Evolutionary conservation across 441 rosid genomes (phyloP).

Genomic region (Theobroma grandiflorum): DNA sequence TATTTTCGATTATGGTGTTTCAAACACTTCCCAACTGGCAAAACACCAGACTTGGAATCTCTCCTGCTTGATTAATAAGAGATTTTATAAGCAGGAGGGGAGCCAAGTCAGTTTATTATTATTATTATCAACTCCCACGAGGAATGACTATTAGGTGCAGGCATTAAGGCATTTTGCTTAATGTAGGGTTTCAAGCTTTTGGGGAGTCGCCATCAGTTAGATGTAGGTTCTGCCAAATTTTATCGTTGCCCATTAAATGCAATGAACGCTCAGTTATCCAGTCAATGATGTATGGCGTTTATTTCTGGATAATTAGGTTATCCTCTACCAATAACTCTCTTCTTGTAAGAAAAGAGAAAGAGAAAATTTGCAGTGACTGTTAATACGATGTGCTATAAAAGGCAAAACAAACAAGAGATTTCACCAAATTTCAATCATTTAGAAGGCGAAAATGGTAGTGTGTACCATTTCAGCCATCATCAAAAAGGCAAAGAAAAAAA

Average conservation of each 20-base stretch:
- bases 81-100: background rate
- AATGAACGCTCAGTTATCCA: background rate
- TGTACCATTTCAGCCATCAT: background rate
- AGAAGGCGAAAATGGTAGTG: background rate
- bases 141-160: background rate
- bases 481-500: background rate
- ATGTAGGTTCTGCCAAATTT: background rate
- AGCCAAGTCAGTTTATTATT: background rate
- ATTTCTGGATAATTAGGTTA: background rate
- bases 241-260: slow-evolving; percentile 13
- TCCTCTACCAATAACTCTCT: background rate
- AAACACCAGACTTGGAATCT: background rate
- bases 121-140: background rate
- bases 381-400: no score
- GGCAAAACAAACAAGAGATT: no score
- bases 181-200: background rate
- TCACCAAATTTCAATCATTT: background rate
- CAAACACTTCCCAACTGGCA: background rate
- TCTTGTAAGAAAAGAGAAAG: background rate
- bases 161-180: background rate
- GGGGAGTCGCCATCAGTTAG: background rate
- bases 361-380: background rate
- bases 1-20: background rate
- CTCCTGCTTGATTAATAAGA: background rate
- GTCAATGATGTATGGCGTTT: background rate